Base-by-base conservation (phyloP, 1,284 basidiomycete species). In the Papiliotrema nemorosa region DNA sequence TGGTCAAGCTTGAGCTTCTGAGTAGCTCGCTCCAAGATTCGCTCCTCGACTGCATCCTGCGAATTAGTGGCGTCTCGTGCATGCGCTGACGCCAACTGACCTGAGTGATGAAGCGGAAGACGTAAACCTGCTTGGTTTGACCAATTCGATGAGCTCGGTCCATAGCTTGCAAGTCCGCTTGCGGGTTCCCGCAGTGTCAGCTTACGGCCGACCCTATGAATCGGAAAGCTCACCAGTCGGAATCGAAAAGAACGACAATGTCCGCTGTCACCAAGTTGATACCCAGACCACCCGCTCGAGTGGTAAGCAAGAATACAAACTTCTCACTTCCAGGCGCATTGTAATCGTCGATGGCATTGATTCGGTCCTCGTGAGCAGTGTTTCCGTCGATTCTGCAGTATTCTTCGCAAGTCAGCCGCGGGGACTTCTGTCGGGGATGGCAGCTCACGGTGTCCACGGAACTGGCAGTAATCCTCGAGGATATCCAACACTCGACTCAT, bases 111-210 rank as follows among this genome's bases (percentile, higher is more conserved):
- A 98, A 97, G 24, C 94, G 81, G 80, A 93, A 99, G 1, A 98
- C 96, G 66, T 94, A 96, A 18, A 97, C 94, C 74, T 98, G 94
- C 76, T 97, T 97, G 44, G 89, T 97, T 77, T 97, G 96, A 2
- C 94, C 94, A 57, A 98, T 97, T 62, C 94, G 89, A 76, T 98
- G 94, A 0, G 94, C 94, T 59, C 94, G 88, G 71, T 98, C 94
- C 96, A 98, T 97, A 5, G 96, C 96, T 73, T 98, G 96, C 50
- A 98, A 73, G 78, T 99, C 96, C 3, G 94, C 94, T 76, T 99
- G 94, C 1, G 96, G 94, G 73, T 98, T 98, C 87, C 87, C 88
- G 59, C 18, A n/a, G 18, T 14, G 27, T 48, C 44, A 62, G 21
- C 39, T 27, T n/a, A n/a, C 29, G 14, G 9, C 9, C 29, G 29